A percentile compares a stretch with the other conserved stretches of the same genome.
Evolutionary conservation across 2,329 filamentous ascomycete species (phyloP).

Genomic region (Polytolypa hystricis): DNA sequence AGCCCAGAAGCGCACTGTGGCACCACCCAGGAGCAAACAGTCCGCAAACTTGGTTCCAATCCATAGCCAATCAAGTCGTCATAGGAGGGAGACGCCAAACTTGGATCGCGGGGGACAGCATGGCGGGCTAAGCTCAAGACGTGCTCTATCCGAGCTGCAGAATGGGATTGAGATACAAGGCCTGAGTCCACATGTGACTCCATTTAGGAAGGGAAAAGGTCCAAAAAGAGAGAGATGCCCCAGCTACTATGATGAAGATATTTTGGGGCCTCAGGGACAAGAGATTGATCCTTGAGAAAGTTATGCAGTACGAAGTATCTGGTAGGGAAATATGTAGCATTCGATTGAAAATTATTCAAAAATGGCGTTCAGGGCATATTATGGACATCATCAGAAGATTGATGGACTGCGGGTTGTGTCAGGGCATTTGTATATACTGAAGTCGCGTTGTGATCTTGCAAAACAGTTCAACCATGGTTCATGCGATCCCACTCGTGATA

Average conservation of each 20-base stretch:
- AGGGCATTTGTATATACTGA: too few relatives aligned
- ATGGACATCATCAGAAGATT: too few relatives aligned
- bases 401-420: too few relatives aligned
- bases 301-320: too few relatives aligned
- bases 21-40: constrained; percentile 2
- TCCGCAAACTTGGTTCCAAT: background rate
- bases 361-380: too few relatives aligned
- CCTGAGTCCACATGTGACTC: constrained; percentile 10
- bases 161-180: background rate
- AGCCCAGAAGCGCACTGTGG: background rate
- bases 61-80: constrained; percentile 3
- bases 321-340: too few relatives aligned
- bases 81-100: background rate
- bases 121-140: background rate
- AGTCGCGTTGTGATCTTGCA: too few relatives aligned
- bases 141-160: background rate
- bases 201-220: constrained; percentile 8
- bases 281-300: too few relatives aligned
- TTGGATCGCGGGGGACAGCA: too few relatives aligned
- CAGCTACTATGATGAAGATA: constrained; percentile 11
- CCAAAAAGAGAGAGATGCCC: constrained; percentile 7
- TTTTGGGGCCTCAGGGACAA: constrained; percentile 1
- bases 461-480: too few relatives aligned
- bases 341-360: too few relatives aligned
- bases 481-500: too few relatives aligned